These are phyloP conservation scores for Fusarium fujikuroi DNA, from an alignment of 2,329 filamentous ascomycete species.

Conservation along the genomic window DNA sequence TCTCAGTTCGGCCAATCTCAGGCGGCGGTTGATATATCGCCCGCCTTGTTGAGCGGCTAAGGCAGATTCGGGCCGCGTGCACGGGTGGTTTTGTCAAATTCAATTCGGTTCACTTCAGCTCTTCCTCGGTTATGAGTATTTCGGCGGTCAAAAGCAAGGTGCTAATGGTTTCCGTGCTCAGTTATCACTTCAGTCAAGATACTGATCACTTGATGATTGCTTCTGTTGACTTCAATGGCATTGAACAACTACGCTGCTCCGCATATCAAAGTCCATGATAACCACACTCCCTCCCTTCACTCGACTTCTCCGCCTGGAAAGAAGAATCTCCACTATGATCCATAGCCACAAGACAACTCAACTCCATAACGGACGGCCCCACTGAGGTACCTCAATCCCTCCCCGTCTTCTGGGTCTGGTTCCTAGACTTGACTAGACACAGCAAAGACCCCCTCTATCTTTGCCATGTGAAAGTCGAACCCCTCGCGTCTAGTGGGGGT, in stretches of 20 bases:
- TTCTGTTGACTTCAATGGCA: neutral
- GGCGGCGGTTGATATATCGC: neutral
- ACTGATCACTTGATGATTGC: neutral
- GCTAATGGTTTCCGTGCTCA: neutral
- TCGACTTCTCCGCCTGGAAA: slow-evolving; percentile 10
- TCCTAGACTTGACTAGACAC: slow-evolving; percentile 34
- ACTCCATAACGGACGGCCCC: slow-evolving; percentile 41
- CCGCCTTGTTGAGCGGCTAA: slow-evolving; percentile 31
- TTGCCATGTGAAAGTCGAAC: slow-evolving; percentile 37
- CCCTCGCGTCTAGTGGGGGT: slow-evolving; percentile 18
- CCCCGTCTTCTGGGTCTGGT: slow-evolving; percentile 24
- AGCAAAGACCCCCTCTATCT: slow-evolving; percentile 5
- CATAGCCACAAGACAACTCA: slow-evolving; percentile 20
- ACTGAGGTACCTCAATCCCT: slow-evolving; percentile 11
- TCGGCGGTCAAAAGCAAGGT: neutral
- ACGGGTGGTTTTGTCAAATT: slow-evolving; percentile 30
- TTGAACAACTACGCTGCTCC: neutral
- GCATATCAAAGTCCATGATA: slow-evolving; percentile 33
- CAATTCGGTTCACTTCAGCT: slow-evolving; percentile 10
- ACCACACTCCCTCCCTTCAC: slow-evolving; percentile 36
- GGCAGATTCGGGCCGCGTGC: slow-evolving; percentile 40
- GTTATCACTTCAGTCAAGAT: neutral
- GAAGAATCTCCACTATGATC: slow-evolving; percentile 21
- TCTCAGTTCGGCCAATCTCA: slow-evolving; percentile 26
- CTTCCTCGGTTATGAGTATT: neutral